Conservation (phyloP, 176 grass and related monocot species). For the Cenchrus americanus region DNA sequence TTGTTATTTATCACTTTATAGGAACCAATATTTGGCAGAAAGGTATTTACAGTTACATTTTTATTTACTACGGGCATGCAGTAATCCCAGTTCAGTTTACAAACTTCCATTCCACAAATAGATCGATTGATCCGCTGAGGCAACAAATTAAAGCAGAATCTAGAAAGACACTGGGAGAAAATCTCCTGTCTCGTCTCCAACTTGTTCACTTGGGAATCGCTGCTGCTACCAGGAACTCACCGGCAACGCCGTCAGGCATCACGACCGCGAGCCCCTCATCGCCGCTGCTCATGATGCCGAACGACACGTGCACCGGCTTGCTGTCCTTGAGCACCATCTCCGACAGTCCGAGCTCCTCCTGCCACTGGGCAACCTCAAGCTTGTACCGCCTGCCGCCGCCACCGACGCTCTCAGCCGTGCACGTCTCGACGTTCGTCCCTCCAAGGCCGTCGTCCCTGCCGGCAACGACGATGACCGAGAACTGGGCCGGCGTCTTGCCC, state of each 20-base stretch:
- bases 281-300: constrained; percentile 30
- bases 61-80: too few species aligned
- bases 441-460: background rate
- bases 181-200: too few species aligned
- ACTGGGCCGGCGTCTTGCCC: background rate
- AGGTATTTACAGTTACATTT: too few species aligned
- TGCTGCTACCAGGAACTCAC: constrained; percentile 42
- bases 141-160: too few species aligned
- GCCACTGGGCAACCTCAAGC: constrained; percentile 44
- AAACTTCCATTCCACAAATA: too few species aligned
- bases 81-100: too few species aligned
- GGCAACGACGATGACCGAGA: constrained; percentile 43
- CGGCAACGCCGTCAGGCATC: constrained; percentile 34
- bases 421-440: constrained; percentile 48
- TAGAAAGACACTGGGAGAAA: too few species aligned
- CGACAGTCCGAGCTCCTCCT: constrained; percentile 55
- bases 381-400: background rate
- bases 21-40: too few species aligned
- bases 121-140: too few species aligned
- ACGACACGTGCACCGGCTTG: constrained; percentile 67
- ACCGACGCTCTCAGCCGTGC: background rate
- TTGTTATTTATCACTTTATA: too few species aligned
- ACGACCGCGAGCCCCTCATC: constrained; percentile 61
- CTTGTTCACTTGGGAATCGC: too few species aligned
- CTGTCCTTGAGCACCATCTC: constrained; percentile 52